Conservation (phyloP, 1,139 yeast genomes). For the Scheffersomyces quercinus region DNA sequence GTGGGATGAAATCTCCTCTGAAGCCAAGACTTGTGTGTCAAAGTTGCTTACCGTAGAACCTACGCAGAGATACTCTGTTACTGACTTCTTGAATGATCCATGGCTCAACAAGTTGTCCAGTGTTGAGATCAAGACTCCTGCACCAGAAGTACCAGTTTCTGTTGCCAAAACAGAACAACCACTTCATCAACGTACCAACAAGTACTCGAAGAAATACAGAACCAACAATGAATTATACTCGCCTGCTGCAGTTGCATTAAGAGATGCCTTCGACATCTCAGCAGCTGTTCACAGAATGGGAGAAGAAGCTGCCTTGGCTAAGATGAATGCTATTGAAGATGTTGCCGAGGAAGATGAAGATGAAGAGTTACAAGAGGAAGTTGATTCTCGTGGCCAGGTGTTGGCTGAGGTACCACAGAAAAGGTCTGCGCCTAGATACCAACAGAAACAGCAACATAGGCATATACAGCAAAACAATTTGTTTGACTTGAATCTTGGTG, state of each 20-base stretch:
- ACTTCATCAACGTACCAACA: slow-evolving; percentile 2
- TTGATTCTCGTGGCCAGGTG: slow-evolving; percentile 13
- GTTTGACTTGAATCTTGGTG: slow-evolving; percentile 73
- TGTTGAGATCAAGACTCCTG: not conserved
- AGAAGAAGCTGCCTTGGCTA: slow-evolving; percentile 67
- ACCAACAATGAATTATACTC: slow-evolving; percentile 46
- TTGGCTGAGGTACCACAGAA: slow-evolving; percentile 7
- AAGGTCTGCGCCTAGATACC: slow-evolving; percentile 23
- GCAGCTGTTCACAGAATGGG: slow-evolving; percentile 93
- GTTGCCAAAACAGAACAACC: slow-evolving; percentile 4
- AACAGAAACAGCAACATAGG: slow-evolving; percentile 12
- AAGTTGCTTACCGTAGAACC: slow-evolving; percentile 85
- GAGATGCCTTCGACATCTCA: slow-evolving; percentile 93
- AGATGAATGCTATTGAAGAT: slow-evolving; percentile 21
- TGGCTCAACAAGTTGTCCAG: slow-evolving; percentile 56
- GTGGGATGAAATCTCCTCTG: slow-evolving; percentile 62
- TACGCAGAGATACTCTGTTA: slow-evolving; percentile 68
- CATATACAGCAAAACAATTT: slow-evolving; percentile 22
- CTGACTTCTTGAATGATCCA: slow-evolving; percentile 78
- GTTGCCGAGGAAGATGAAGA: slow-evolving; percentile 36
- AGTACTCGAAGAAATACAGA: slow-evolving; percentile 26
- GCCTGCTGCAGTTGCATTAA: slow-evolving; percentile 89
- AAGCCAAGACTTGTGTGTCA: slow-evolving; percentile 66
- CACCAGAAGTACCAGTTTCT: not conserved
- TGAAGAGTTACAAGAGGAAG: slow-evolving; percentile 34